Percentiles rank a stretch among this genome's conserved stretches.
Evolutionary conservation across 2,329 filamentous ascomycete species (phyloP).

Genomic region (Colletotrichum sidae): DNA sequence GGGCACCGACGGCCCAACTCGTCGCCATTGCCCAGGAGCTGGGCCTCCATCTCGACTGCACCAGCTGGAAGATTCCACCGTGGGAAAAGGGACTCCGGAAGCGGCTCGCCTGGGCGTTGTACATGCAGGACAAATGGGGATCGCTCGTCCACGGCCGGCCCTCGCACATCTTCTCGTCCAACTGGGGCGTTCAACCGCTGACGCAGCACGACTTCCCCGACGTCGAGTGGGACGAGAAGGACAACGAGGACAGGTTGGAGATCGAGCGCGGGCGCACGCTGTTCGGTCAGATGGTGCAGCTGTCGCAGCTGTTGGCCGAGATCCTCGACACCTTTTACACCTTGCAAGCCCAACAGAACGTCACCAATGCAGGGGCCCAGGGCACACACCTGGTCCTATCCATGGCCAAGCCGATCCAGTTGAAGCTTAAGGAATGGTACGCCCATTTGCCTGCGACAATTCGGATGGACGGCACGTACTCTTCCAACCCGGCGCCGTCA

Average conservation of each 20-base stretch:
- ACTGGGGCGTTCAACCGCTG: slow-evolving; percentile 83
- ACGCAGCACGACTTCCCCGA: slow-evolving; percentile 78
- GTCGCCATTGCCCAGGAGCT: slow-evolving; percentile 90
- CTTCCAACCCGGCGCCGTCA: slow-evolving; percentile 50
- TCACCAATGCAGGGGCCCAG: slow-evolving; percentile 73
- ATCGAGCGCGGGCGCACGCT: slow-evolving; percentile 76
- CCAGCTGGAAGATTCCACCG: slow-evolving; percentile 84
- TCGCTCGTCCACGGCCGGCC: slow-evolving; percentile 87
- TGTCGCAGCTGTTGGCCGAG: slow-evolving; percentile 81
- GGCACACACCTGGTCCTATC: slow-evolving; percentile 80
- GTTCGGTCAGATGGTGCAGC: slow-evolving; percentile 80
- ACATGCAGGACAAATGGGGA: slow-evolving; percentile 95
- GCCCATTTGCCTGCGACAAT: slow-evolving; percentile 71
- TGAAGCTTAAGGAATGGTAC: slow-evolving; percentile 87
- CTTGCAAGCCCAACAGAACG: slow-evolving; percentile 77
- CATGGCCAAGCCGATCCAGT: slow-evolving; percentile 83
- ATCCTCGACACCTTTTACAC: slow-evolving; percentile 88
- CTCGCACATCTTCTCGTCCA: slow-evolving; percentile 75
- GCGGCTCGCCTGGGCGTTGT: slow-evolving; percentile 88
- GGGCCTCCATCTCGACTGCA: slow-evolving; percentile 89
- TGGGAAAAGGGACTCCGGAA: slow-evolving; percentile 91
- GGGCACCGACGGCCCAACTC: slow-evolving; percentile 87
- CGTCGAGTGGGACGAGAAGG: slow-evolving; percentile 72
- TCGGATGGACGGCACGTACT: slow-evolving; percentile 73
- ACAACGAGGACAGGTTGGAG: slow-evolving; percentile 71